Base-by-base conservation (phyloP, 768 basidiomycete genomes). In the Tephrocybe rancida region DNA sequence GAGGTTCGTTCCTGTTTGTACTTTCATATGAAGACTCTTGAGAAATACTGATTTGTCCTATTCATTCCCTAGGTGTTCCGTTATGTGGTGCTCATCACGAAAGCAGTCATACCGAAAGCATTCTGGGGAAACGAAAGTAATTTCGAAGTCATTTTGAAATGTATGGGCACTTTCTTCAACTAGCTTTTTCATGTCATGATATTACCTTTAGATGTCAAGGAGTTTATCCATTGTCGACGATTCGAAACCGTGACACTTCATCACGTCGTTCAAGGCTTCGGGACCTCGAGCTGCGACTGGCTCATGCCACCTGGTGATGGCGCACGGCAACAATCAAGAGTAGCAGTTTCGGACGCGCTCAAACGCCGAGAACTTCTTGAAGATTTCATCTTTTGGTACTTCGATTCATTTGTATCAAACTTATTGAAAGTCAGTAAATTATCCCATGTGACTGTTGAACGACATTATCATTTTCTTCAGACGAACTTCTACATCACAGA, bases 401-500 rank as follows among this genome's bases (percentile, higher is more conserved):
- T 97, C 53, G 90, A 95, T 63, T 87, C 84, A 0, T 94, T 95
- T 66, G 68, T 98, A 6, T 67, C 90, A 3, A 83, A 89, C 0
- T 72, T 98, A 4, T 67, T 98, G 29, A 88, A 83, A 75, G 96
- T n/a, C n/a, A n/a, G n/a, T 92, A 56, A 41, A 27, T 27, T 11
- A 21, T 21, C 41, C 79, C 64, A 18, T 49, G 32, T 35, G 38
- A 19, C 42, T 5, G 50, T 44, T 24, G 32, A 16, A 37, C 32
- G 16, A 13, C 9, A n/a, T 41, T 22, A 38, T 26, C 2, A 44
- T 21, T 42, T 10, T 24, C 30, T 58, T 2, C 50, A 98, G 95
- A 92, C 92, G 2, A 87, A 87, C 0, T 99, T 97, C 71, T 98
- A 98, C 68, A 79, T 94, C 39, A 98, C 97, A 0, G 92, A 98